Base-by-base conservation (phyloP, 1,139 yeast genomes). In the Pichia sp. region DNA sequence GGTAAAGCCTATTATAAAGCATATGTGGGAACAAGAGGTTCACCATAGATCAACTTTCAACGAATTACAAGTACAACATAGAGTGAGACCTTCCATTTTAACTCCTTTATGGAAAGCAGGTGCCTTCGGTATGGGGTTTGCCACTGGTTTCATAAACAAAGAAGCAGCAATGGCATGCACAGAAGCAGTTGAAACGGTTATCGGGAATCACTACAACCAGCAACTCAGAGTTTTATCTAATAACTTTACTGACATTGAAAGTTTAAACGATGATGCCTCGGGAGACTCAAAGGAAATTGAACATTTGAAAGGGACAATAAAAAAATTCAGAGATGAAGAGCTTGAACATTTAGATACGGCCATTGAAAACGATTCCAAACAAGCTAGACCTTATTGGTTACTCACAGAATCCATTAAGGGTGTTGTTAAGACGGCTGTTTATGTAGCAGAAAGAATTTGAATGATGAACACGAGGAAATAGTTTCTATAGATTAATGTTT, bases 151-250 rank as follows among this genome's bases (percentile, higher is more conserved):
- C 44, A 66, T 90, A 52, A 85, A 96, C 29, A 86, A 87, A 58
- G 96, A 92, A 61, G 97, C 97, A 1, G 98, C 98, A 2, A 92
- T 92, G 99, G 98, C 98, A 1, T 94, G 99, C 60, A 92, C 99
- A 0, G 97, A 90, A 49, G 98, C 98, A 0, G 98, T 92, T 1
- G 99, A 92, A 64, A 94, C 98, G 0, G 97, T 94, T 2, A 94
- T 92, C 63, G 99, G 98, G 2, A 85, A 86, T 1, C 99, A 92
- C 62, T 92, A 92, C 66, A 92, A 94, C 59, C 81, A 82, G 51
- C 99, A 92, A 63, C 68, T 92, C 52, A 70, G 99, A 45, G 80
- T 82, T 45, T 68, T 92, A 46, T 71, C 74, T 65, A 79, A 78
- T 55, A 81, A 71, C 53, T 68, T 68, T 39, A 49, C 40, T 11